Evolutionary conservation across 257 asterid species (phyloP).

Genomic region (Solanum pimpinellifolium): DNA sequence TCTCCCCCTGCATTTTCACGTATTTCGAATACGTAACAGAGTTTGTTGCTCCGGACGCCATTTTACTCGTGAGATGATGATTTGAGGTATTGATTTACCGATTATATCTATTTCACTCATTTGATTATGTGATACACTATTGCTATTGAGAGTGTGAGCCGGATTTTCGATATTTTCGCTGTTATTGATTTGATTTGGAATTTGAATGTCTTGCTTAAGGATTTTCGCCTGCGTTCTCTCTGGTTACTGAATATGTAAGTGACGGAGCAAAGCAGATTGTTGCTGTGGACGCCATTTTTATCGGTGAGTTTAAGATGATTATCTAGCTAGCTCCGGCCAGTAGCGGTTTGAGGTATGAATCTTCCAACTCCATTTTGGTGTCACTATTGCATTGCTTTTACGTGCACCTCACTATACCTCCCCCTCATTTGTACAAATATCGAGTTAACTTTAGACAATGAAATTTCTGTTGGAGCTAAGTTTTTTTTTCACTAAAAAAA

Average conservation of each 20-base stretch:
- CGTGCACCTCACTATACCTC: background rate
- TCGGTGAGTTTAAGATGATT: background rate
- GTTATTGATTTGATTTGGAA: background rate
- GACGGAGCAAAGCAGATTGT: background rate
- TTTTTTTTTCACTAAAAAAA: background rate
- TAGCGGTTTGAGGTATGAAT: background rate
- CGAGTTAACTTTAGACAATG: background rate
- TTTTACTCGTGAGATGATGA: background rate
- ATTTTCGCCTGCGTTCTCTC: background rate
- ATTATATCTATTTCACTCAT: background rate
- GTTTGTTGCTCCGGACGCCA: background rate
- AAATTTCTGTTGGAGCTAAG: background rate
- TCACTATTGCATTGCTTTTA: background rate
- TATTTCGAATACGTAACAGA: background rate
- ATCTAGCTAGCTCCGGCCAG: background rate
- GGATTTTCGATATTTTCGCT: background rate
- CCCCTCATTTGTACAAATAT: too few relatives aligned
- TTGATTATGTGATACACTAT: background rate
- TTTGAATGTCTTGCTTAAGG: background rate
- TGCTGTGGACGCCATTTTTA: background rate
- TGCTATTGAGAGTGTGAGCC: background rate
- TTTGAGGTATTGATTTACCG: background rate
- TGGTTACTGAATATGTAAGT: background rate
- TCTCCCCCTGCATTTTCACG: background rate
- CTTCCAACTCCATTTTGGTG: background rate